Evolutionary conservation across 495 filamentous ascomycete species (phyloP).

Genomic region (Hypoxylon rickii): DNA sequence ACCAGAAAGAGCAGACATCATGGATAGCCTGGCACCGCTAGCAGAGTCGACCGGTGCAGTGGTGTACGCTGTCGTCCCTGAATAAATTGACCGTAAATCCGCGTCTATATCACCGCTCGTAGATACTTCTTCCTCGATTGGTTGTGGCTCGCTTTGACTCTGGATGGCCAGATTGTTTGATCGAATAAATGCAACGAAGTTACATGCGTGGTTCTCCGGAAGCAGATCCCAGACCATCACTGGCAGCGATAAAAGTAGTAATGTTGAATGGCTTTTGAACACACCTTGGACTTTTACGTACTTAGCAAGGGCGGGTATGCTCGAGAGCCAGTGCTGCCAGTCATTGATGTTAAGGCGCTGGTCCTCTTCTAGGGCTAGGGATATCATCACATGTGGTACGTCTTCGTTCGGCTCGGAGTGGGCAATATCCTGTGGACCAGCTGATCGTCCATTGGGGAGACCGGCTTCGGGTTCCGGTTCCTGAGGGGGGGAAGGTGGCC

Average conservation of each 20-base stretch:
- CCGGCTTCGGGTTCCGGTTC: slow-evolving; percentile 26
- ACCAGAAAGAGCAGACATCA: slow-evolving; percentile 27
- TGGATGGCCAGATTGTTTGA: slow-evolving; percentile 48
- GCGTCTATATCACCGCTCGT: slow-evolving; percentile 21
- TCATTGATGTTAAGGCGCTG: slow-evolving; percentile 51
- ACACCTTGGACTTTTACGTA: slow-evolving; percentile 58
- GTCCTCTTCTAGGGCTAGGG: slow-evolving; percentile 56
- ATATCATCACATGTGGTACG: slow-evolving; percentile 58
- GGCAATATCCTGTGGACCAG: slow-evolving; percentile 25
- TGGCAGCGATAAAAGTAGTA: slow-evolving; percentile 54
- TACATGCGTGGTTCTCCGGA: slow-evolving; percentile 53
- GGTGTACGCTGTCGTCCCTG: slow-evolving; percentile 34
- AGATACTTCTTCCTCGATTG: slow-evolving; percentile 21
- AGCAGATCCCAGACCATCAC: slow-evolving; percentile 59
- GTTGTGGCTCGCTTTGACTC: slow-evolving; percentile 5
- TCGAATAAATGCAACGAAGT: slow-evolving; percentile 57
- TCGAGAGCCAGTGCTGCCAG: slow-evolving; percentile 54
- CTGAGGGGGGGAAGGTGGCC: slow-evolving; percentile 41
- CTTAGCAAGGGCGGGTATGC: slow-evolving; percentile 53
- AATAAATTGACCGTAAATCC: slow-evolving; percentile 36
- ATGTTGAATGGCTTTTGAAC: slow-evolving; percentile 57
- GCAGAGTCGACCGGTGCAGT: slow-evolving; percentile 7
- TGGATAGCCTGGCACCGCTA: slow-evolving; percentile 19
- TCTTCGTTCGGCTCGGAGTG: slow-evolving; percentile 47
- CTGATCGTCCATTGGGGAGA: slow-evolving; percentile 26